Base-by-base conservation (phyloP, 768 basidiomycete species). In the Tricholoma bakamatsutake region DNA sequence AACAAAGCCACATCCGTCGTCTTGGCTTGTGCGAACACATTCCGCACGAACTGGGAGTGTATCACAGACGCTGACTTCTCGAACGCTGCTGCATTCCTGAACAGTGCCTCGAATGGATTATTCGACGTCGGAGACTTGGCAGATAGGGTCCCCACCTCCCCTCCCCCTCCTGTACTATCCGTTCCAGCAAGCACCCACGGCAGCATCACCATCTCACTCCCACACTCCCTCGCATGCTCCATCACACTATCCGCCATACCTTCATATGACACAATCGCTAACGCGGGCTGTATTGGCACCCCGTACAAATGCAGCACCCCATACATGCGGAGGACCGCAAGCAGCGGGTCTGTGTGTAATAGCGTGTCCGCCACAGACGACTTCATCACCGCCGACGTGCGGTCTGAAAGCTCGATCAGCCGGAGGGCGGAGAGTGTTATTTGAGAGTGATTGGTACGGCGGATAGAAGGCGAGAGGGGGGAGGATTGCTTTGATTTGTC, bases 361-460 rank as follows among this genome's bases (percentile, higher is more conserved):
- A 93, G 72, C 1, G 83, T 77, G 45, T 92, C 87, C 0, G 83
- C 79, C 2, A 69, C 78, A 8, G 87, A 84, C 3, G 90, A 92
- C 65, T 85, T 89, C 82, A 98, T 87, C 52, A 96, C 85, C 1
- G 88, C 87, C 1, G 91, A 93, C 3, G 87, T 87, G 59, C 96
- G 90, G 51, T 96, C 90, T 50, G 90, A 82, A 66, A 81, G 61
- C 68, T 97, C 94, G 59, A 98, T 87, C 13, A 98, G 79, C 5
- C 94, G 86, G 6, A 98, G 76, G 0, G 93, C 93, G n/a, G 68
- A 69, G 21, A 88, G 67, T n/a, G 63, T 28, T 17, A 48, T 4
- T 9, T 37, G 12, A 15, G 35, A 17, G 9, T 48, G 28, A 5
- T 15, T 17, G n/a, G 46, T 8, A 13, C 13, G 27, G 24, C 11